These are phyloP conservation scores for Yamadazyma diddensiae DNA, from an alignment of 1,139 yeast genomes.

Conservation along the genomic window DNA sequence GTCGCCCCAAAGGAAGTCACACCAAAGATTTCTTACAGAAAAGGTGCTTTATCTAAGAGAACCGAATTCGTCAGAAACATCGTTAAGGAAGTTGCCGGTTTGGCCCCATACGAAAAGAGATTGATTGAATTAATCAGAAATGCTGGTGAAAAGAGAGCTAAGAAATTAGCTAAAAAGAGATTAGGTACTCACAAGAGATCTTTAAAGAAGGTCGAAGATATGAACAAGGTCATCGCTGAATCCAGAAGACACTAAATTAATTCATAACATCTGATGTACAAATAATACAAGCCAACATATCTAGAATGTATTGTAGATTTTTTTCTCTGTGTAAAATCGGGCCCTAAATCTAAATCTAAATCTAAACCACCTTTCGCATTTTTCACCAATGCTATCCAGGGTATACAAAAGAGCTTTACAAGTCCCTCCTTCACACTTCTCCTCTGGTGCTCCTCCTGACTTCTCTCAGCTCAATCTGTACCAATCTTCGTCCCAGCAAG, in stretches of 20 bases:
- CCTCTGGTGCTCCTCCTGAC: too few species aligned
- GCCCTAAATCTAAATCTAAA: too few species aligned
- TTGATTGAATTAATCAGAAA: constrained; percentile 98
- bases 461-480: constrained; percentile 12
- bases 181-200: constrained; percentile 99
- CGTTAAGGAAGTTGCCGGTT: constrained; percentile 97
- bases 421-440: constrained; percentile 16
- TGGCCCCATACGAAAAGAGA: constrained; percentile 99
- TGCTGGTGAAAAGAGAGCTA: constrained; percentile 99
- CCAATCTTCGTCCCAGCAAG: too few species aligned
- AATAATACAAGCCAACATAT: constrained; percentile 6
- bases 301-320: neutral
- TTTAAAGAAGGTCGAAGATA: constrained; percentile 98
- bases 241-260: constrained; percentile 72
- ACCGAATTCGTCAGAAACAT: constrained; percentile 92
- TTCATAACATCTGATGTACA: constrained; percentile 8
- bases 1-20: constrained; percentile 90
- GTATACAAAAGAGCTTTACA: neutral
- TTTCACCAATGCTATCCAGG: too few species aligned
- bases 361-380: too few species aligned
- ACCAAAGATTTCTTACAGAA: constrained; percentile 94
- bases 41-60: constrained; percentile 97
- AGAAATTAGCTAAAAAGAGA: constrained; percentile 99
- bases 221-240: constrained; percentile 95
- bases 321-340: too few species aligned